Evolutionary conservation across 768 basidiomycete species (phyloP).

Genomic region (Plicaturopsis crispa): DNA sequence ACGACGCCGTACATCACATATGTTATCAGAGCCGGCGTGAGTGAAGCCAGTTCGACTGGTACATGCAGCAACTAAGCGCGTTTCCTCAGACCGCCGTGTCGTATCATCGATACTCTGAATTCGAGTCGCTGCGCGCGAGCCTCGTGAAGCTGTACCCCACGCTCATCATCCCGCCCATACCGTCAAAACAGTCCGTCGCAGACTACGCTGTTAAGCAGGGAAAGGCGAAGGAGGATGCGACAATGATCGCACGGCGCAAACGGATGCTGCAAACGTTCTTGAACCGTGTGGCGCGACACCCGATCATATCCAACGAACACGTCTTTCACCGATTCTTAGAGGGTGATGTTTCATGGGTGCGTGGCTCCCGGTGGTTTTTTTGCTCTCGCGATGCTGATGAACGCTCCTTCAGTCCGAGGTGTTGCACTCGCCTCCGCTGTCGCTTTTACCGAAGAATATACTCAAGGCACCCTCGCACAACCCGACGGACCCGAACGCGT

Average conservation of each 20-base stretch:
- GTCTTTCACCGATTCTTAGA: constrained; percentile 95
- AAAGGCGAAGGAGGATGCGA: constrained; percentile 92
- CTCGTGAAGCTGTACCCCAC: constrained; percentile 90
- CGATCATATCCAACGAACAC: constrained; percentile 93
- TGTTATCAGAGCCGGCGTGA: constrained; percentile 83
- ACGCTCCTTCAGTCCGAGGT: constrained; percentile 75
- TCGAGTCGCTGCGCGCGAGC: constrained; percentile 83
- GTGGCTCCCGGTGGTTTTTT: constrained; percentile 15
- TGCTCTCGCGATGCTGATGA: not conserved
- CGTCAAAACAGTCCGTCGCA: constrained; percentile 89
- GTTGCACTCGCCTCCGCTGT: constrained; percentile 85
- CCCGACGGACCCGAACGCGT: constrained; percentile 73
- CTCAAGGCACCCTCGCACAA: constrained; percentile 93
- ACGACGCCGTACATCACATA: constrained; percentile 91
- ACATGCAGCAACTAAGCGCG: constrained; percentile 9
- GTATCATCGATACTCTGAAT: constrained; percentile 92
- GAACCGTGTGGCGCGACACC: constrained; percentile 82
- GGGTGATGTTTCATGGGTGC: constrained; percentile 92
- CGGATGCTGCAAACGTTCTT: constrained; percentile 95
- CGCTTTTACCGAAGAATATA: constrained; percentile 89
- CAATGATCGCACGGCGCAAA: constrained; percentile 86
- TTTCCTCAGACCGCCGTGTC: constrained; percentile 63
- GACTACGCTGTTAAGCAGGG: constrained; percentile 97
- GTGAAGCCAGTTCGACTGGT: constrained; percentile 14
- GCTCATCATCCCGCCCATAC: constrained; percentile 94